phyloP scores from a whole-genome alignment of 139 green algal species.

The Chlamydomonas incerta region DNA sequence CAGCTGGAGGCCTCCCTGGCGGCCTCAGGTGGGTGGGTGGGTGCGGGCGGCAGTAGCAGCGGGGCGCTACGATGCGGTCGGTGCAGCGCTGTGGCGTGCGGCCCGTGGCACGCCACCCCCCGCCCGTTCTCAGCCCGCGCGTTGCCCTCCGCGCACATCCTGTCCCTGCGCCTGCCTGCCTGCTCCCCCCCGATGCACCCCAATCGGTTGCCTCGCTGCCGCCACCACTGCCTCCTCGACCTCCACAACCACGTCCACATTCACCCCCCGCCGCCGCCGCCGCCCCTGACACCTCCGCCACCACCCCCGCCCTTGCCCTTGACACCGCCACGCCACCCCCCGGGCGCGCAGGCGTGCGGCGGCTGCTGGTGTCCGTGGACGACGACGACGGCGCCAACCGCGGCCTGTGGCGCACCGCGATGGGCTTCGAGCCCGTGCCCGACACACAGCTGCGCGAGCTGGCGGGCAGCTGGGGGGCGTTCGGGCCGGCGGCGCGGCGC shows the following conservation, averaged over 20 bases:
- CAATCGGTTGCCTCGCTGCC: no score
- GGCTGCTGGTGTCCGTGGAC: constrained; percentile 23
- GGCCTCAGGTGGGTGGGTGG: constrained; percentile 14
- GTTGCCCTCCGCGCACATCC: no score
- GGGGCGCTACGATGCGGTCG: no score
- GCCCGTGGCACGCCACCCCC: no score
- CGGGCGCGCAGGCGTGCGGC: neutral
- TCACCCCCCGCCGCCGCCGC: no score
- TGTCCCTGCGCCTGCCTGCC: no score
- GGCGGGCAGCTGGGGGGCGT: neutral
- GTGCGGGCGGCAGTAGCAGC: no score
- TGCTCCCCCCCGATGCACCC: no score
- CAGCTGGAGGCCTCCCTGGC: constrained; percentile 1
- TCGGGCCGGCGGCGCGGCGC: neutral
- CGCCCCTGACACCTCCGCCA: neutral
- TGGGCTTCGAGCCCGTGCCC: constrained; percentile 2
- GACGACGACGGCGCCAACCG: constrained; percentile 19
- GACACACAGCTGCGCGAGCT: neutral
- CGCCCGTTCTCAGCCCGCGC: no score
- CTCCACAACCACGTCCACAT: no score
- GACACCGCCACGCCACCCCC: neutral
- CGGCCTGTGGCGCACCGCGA: neutral
- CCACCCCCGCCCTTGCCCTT: neutral
- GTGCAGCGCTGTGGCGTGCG: no score
- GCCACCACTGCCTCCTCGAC: no score